Evolutionary conservation across 148 eudicot genomes (phyloP).

Genomic region (Dysphania ambrosioides): DNA sequence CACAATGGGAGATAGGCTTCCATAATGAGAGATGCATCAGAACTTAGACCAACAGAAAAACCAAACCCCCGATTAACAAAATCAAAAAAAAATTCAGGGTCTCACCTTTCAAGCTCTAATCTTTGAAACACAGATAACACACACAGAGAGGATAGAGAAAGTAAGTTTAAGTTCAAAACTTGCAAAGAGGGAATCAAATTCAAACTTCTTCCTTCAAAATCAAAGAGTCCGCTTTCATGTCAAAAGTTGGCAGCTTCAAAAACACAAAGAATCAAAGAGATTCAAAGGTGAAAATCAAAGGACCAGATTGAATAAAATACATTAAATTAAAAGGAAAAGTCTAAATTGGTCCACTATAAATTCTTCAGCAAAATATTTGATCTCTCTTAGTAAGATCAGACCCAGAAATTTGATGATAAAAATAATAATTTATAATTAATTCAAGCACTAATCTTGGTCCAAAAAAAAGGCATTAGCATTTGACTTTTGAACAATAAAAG

Average conservation of each 20-base stretch:
- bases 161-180: constrained; percentile 39
- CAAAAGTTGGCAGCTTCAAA: constrained; percentile 21
- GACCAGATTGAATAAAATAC: neutral
- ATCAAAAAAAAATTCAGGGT: neutral
- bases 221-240: constrained; percentile 32
- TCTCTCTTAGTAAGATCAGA: constrained; percentile 25
- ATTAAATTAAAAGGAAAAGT: neutral
- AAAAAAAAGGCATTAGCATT: constrained; percentile 15
- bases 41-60: constrained; percentile 18
- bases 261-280: constrained; percentile 26
- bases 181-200: constrained; percentile 26
- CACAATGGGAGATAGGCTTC: constrained; percentile 91
- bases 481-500: constrained; percentile 18
- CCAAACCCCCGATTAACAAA: neutral
- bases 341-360: constrained; percentile 25
- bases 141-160: constrained; percentile 15
- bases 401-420: constrained; percentile 29
- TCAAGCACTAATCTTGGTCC: constrained; percentile 12
- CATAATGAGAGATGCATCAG: constrained; percentile 93
- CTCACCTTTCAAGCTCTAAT: neutral
- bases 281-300: constrained; percentile 17
- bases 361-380: constrained; percentile 10
- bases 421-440: neutral
- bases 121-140: constrained; percentile 24
- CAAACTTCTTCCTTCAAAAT: constrained; percentile 32